phyloP scores from a whole-genome alignment of 2,329 filamentous ascomycete genomes.

The Tolypocladium nubicola region DNA sequence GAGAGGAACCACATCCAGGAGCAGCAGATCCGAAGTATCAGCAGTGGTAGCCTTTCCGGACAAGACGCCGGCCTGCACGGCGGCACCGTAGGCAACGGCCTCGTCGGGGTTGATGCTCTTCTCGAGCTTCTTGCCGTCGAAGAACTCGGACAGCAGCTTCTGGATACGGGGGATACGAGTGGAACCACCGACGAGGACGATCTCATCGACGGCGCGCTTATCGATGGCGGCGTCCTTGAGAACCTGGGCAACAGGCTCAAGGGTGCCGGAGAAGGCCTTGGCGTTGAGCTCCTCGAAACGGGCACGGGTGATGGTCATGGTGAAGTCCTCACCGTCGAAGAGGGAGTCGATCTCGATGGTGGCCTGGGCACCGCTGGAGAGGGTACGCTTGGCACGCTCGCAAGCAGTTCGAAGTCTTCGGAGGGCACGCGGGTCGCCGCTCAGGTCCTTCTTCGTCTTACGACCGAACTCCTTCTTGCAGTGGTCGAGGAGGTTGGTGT shows the following conservation, averaged over 20 bases:
- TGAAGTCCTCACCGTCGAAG: slow-evolving; percentile 96
- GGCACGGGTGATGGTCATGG: slow-evolving; percentile 92
- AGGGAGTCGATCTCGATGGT: slow-evolving; percentile 98
- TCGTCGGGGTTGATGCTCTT: slow-evolving; percentile 99
- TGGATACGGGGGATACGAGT: slow-evolving; percentile 98
- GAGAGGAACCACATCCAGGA: slow-evolving; percentile 92
- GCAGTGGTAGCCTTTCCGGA: slow-evolving; percentile 95
- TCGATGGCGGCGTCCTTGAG: slow-evolving; percentile 83
- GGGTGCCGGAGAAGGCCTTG: slow-evolving; percentile 86
- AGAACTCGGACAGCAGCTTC: slow-evolving; percentile 98
- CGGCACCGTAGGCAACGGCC: slow-evolving; percentile 97
- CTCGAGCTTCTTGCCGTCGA: slow-evolving; percentile 99
- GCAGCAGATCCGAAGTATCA: slow-evolving; percentile 86
- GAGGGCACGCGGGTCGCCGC: slow-evolving; percentile 79
- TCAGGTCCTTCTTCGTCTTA: slow-evolving; percentile 68
- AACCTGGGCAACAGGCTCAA: slow-evolving; percentile 93
- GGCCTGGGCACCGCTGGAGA: slow-evolving; percentile 94
- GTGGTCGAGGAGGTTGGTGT: slow-evolving; percentile 89
- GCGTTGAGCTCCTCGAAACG: slow-evolving; percentile 98
- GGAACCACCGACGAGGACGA: slow-evolving; percentile 96
- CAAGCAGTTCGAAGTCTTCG: slow-evolving; percentile 94
- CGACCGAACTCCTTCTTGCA: slow-evolving; percentile 91
- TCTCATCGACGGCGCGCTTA: slow-evolving; percentile 92
- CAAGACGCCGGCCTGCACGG: slow-evolving; percentile 96
- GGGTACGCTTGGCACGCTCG: slow-evolving; percentile 98